Evolutionary conservation across 768 basidiomycete species (phyloP).

Genomic region (Suillus brevipes): DNA sequence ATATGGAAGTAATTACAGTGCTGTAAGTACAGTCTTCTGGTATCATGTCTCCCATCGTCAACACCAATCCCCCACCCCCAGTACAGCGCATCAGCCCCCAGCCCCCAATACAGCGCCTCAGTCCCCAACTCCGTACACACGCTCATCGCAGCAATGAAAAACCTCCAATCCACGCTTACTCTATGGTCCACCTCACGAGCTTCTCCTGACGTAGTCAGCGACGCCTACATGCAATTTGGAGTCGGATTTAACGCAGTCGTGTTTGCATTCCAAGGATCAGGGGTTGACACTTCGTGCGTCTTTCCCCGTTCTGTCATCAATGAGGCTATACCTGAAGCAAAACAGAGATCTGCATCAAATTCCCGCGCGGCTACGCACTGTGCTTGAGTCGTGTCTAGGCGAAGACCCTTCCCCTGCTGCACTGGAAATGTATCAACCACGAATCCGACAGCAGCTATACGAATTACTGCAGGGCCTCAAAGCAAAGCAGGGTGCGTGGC

Average conservation of each 20-base stretch:
- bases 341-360: conserved; percentile 43
- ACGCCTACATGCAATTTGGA: conserved; percentile 87
- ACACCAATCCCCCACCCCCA: conserved; percentile 1
- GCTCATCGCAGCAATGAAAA: conserved; percentile 81
- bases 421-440: conserved; percentile 40
- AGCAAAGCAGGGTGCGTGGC: conserved; percentile 43
- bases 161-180: conserved; percentile 69
- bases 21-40: neutral
- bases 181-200: conserved; percentile 66
- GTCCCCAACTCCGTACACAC: conserved; percentile 61
- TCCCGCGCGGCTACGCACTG: conserved; percentile 37
- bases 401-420: conserved; percentile 37
- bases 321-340: neutral
- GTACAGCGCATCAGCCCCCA: conserved; percentile 47
- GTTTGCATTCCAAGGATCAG: conserved; percentile 68
- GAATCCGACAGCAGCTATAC: conserved; percentile 36
- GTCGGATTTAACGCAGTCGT: conserved; percentile 85
- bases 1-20: conserved; percentile 1
- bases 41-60: neutral
- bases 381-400: conserved; percentile 46
- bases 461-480: conserved; percentile 43
- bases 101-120: conserved; percentile 33
- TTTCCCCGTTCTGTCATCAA: conserved; percentile 2
- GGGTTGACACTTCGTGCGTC: conserved; percentile 76
- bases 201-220: conserved; percentile 74